A percentile compares a stretch with the other conserved stretches of the same genome.
phyloP scores from a whole-genome alignment of 352 stramenopile species.

The Globisporangium solare region DNA sequence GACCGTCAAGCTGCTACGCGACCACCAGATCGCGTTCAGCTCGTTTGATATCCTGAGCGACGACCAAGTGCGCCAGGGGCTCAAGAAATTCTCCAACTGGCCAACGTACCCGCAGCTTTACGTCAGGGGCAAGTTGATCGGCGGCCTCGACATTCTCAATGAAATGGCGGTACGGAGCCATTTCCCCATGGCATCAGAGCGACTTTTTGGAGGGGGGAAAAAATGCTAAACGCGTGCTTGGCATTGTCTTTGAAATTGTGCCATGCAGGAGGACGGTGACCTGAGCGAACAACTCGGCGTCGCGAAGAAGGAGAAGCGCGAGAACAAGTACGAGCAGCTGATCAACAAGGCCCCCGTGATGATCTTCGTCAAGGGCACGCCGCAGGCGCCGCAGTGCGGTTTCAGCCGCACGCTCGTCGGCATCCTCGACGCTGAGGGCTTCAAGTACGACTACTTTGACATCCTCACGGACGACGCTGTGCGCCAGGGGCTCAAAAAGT shows the following conservation, averaged over 20 bases:
- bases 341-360: conserved; percentile 91
- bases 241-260: background rate
- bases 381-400: conserved; percentile 91
- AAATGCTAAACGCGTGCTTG: too few species aligned
- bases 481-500: conserved; percentile 96
- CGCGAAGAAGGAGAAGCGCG: conserved; percentile 80
- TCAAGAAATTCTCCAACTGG: conserved; percentile 97
- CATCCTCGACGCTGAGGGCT: conserved; percentile 87
- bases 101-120: conserved; percentile 97
- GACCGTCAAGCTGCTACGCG: conserved; percentile 87
- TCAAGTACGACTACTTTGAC: conserved; percentile 96
- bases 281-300: conserved; percentile 88
- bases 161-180: conserved; percentile 73
- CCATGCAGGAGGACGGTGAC: conserved; percentile 66
- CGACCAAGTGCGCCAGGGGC: conserved; percentile 92
- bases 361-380: conserved; percentile 98
- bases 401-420: conserved; percentile 95
- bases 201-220: too few species aligned
- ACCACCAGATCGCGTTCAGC: conserved; percentile 89
- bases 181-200: too few species aligned
- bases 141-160: conserved; percentile 94
- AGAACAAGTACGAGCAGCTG: conserved; percentile 87
- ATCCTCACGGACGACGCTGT: conserved; percentile 96
- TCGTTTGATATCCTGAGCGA: conserved; percentile 95
- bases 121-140: conserved; percentile 91